These are phyloP conservation scores for Suillus tomentosus DNA, from an alignment of 768 basidiomycete genomes.

Conservation along the genomic window DNA sequence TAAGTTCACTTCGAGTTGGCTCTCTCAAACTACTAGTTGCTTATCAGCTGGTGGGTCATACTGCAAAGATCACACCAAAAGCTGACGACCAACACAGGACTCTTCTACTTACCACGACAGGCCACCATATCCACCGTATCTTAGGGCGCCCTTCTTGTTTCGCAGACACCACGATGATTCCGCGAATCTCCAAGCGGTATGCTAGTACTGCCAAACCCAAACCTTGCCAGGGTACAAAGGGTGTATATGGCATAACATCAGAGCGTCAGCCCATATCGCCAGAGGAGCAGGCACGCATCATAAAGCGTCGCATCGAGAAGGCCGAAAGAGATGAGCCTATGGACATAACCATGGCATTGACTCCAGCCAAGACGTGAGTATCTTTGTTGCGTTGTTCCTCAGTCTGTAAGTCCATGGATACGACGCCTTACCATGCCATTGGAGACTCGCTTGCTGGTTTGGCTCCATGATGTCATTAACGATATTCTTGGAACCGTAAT, in stretches of 20 bases:
- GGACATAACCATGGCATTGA: slow-evolving; percentile 38
- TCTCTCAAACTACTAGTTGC: not conserved
- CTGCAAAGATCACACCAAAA: not conserved
- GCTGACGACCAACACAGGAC: not conserved
- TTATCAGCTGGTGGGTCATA: not conserved
- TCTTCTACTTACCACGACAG: not conserved
- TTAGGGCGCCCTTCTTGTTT: not conserved
- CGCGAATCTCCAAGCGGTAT: slow-evolving; percentile 11
- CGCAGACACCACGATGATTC: slow-evolving; percentile 8
- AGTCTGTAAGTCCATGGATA: not conserved
- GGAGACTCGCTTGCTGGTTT: not conserved
- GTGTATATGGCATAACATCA: not conserved
- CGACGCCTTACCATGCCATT: not conserved
- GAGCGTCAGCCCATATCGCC: slow-evolving; percentile 29
- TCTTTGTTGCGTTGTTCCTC: not conserved
- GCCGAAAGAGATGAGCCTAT: slow-evolving; percentile 46
- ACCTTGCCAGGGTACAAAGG: slow-evolving; percentile 10
- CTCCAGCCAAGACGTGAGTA: slow-evolving; percentile 40
- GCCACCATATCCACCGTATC: not conserved
- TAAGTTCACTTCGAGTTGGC: not conserved
- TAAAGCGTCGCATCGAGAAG: slow-evolving; percentile 34
- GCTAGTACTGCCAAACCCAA: slow-evolving; percentile 10
- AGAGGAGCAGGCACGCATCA: slow-evolving; percentile 17
- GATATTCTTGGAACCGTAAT: slow-evolving; percentile 1
- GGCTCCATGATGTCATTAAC: slow-evolving; percentile 5